Base-by-base conservation (phyloP, 345 rosid genomes). In the Euclidium syriacum region DNA sequence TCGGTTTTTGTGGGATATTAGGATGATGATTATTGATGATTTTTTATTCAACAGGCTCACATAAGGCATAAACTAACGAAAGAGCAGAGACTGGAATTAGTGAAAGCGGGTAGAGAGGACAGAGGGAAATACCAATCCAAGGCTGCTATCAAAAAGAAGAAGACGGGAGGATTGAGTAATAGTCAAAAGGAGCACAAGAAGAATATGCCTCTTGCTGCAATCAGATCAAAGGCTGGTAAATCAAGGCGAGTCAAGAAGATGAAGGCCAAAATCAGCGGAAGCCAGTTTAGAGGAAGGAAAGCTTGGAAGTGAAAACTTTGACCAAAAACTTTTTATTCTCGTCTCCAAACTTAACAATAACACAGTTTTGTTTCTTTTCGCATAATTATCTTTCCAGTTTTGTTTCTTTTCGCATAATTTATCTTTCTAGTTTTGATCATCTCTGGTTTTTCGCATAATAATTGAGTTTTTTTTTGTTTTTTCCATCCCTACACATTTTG, bases 41-140 rank as follows among this genome's bases (percentile, higher is more conserved):
- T 26, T 16, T 23, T 20, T 26, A 8, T 19, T 16, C 32, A 4
- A 44, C 61, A 94, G 99, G 97, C 87, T 75, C 99, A 90, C 72
- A 78, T 94, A 63, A 76, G 77, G 76, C 82, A 75, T 50, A 90
- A 75, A 73, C 70, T 87, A 38, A 94, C 71, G 73, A 94, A 90
- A 78, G 88, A 85, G 64, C 88, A 94, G 74, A 77, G 88, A 56
- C 75, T 94, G 43, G 96, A 83, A 16, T 52, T 84, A 17, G 90
- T 94, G 36, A 84, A 71, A 75, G 97, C 86, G 9, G 99, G 99
- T 35, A 81, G 99, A 61, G 96, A 94, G 75, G 97, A 80, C 32
- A 77, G 88, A 64, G 95, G 71, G 46, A 85, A 84, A 70, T 94
- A 75, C 75, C 64, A 63, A 68, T 68, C 97, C 70, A 80, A 85